Percentiles rank a stretch among this genome's conserved stretches.
These are phyloP conservation scores for Pachyrhizus erosus DNA, from an alignment of 306 rosid genomes.

Conservation along the genomic window DNA sequence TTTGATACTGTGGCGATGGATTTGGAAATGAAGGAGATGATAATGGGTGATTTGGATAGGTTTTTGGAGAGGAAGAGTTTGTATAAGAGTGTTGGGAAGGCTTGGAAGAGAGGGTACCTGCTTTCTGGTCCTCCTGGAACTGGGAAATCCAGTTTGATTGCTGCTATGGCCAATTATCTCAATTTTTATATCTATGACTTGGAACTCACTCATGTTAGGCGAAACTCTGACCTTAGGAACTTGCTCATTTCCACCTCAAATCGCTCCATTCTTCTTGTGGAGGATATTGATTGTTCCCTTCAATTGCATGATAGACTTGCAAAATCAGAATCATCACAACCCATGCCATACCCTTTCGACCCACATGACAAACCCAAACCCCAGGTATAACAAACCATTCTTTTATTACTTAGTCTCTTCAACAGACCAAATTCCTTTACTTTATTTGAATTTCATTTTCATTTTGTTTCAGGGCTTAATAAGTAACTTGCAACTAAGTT, in stretches of 20 bases:
- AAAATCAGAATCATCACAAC: not conserved
- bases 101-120: conserved; percentile 54
- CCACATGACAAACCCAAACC: not conserved
- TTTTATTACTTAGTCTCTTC: no score
- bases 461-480: no score
- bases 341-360: not conserved
- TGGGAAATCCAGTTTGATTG: conserved; percentile 51
- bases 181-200: conserved; percentile 48
- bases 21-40: conserved; percentile 34
- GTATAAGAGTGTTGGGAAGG: conserved; percentile 50
- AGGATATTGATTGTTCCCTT: conserved; percentile 48
- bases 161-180: conserved; percentile 50
- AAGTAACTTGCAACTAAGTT: no score
- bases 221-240: conserved; percentile 43
- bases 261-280: conserved; percentile 45
- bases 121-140: conserved; percentile 52
- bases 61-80: conserved; percentile 43
- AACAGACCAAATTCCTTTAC: no score
- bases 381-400: no score
- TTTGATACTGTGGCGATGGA: conserved; percentile 51
- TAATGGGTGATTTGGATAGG: conserved; percentile 40
- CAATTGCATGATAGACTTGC: conserved; percentile 19
- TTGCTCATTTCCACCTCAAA: conserved; percentile 36
- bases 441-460: no score
- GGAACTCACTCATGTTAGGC: conserved; percentile 39